Conservation (phyloP, 2,329 filamentous ascomycete species). For the Hymenoscyphus fraxineus region DNA sequence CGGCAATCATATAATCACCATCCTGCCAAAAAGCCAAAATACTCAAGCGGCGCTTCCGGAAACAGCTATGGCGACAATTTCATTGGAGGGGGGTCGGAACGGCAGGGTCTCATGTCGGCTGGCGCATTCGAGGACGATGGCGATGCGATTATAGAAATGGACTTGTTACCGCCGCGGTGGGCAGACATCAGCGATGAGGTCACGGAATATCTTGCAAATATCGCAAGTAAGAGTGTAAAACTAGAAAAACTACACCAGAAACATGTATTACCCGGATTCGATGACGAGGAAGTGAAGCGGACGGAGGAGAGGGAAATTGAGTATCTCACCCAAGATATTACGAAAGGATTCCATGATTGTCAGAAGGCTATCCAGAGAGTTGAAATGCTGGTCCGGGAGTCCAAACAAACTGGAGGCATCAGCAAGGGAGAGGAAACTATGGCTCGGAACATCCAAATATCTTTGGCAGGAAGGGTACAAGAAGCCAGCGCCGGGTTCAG, state of each 20-base stretch:
- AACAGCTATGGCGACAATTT: slow-evolving; percentile 60
- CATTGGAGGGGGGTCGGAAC: slow-evolving; percentile 54
- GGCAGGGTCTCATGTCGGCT: slow-evolving; percentile 79
- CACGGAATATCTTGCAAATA: slow-evolving; percentile 72
- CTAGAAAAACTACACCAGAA: slow-evolving; percentile 95
- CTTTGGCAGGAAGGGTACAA: slow-evolving; percentile 80
- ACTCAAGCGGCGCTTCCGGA: slow-evolving; percentile 40
- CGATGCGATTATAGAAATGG: slow-evolving; percentile 97
- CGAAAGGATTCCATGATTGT: slow-evolving; percentile 82
- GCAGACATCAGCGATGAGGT: slow-evolving; percentile 94
- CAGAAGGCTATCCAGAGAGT: slow-evolving; percentile 85
- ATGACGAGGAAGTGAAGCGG: slow-evolving; percentile 86
- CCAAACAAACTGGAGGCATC: slow-evolving; percentile 67
- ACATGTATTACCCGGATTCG: slow-evolving; percentile 92
- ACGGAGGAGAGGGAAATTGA: slow-evolving; percentile 90
- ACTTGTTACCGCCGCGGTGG: slow-evolving; percentile 91
- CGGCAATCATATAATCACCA: slow-evolving; percentile 97
- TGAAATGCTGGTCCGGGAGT: slow-evolving; percentile 80
- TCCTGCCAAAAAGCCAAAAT: slow-evolving; percentile 78
- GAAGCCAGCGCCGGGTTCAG: slow-evolving; percentile 88
- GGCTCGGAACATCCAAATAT: slow-evolving; percentile 94
- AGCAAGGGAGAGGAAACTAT: slow-evolving; percentile 86
- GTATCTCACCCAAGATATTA: slow-evolving; percentile 83
- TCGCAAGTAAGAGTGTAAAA: slow-evolving; percentile 76
- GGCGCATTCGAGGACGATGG: slow-evolving; percentile 79